phyloP scores from a whole-genome alignment of 331 rosid genomes.

The Cydonia oblonga region DNA sequence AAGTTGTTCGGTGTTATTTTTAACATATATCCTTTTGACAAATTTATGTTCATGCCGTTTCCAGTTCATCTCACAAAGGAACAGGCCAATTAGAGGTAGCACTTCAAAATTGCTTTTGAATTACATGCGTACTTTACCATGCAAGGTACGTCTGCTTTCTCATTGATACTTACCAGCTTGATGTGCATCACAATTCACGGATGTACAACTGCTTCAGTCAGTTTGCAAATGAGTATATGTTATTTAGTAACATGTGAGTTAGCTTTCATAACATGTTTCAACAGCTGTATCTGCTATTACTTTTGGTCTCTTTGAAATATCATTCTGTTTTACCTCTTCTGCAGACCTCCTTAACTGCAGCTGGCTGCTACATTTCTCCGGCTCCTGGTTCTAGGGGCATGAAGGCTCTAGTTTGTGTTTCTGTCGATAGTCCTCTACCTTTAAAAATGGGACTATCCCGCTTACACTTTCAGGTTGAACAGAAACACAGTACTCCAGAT shows the following conservation, averaged over 20 bases:
- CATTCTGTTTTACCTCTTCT: not conserved
- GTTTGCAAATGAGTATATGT: not conserved
- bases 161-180: not conserved
- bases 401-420: conserved; percentile 58
- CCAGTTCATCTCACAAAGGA: conserved; percentile 86
- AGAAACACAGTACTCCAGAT: conserved; percentile 12
- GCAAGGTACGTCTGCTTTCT: conserved; percentile 50
- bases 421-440: conserved; percentile 57
- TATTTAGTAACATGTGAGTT: not conserved
- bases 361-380: conserved; percentile 91
- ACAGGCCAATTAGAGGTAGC: conserved; percentile 68
- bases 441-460: conserved; percentile 29
- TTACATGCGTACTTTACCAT: conserved; percentile 54
- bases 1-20: not conserved
- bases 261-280: not conserved
- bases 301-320: not conserved
- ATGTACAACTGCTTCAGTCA: not conserved
- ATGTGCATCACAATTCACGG: not conserved
- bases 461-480: conserved; percentile 18
- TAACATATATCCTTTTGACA: not conserved
- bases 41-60: conserved; percentile 9
- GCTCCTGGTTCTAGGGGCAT: conserved; percentile 79
- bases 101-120: conserved; percentile 58
- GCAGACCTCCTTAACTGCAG: conserved; percentile 80
- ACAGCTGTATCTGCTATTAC: not conserved